These are phyloP conservation scores for Trichoderma cornu-damae DNA, from an alignment of 2,329 filamentous ascomycete genomes.

Conservation along the genomic window DNA sequence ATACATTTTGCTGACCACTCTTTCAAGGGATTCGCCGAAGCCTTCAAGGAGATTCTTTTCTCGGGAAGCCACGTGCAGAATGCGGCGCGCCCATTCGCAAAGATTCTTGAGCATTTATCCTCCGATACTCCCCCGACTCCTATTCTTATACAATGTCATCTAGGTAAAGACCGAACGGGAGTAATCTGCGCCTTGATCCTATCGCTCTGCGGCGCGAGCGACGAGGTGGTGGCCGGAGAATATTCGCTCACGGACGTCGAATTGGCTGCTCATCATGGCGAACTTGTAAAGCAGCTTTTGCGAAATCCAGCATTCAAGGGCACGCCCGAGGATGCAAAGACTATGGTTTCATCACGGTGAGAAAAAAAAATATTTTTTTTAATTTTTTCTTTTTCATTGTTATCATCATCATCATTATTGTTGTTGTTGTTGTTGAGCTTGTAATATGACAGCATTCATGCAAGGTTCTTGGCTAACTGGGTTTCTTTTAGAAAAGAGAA, in stretches of 20 bases:
- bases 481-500: background rate
- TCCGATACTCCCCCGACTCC: slow-evolving; percentile 31
- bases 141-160: slow-evolving; percentile 66
- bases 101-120: background rate
- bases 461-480: background rate
- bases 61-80: background rate
- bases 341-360: background rate
- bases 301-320: background rate
- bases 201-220: slow-evolving; percentile 56
- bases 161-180: slow-evolving; percentile 72
- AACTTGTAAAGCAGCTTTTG: background rate
- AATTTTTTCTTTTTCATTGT: background rate
- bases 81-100: background rate
- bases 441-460: background rate
- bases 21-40: background rate
- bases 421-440: too few species aligned
- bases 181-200: slow-evolving; percentile 63
- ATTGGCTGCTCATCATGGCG: slow-evolving; percentile 33
- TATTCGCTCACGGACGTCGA: slow-evolving; percentile 63
- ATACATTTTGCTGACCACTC: background rate
- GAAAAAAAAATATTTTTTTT: background rate
- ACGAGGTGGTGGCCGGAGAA: slow-evolving; percentile 56
- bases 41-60: background rate
- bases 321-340: background rate
- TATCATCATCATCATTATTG: too few species aligned